Evolutionary conservation across 441 rosid genomes (phyloP), one percentile per base, ranked within the genome.

Genomic region (Biscutella laevigata): DNA sequence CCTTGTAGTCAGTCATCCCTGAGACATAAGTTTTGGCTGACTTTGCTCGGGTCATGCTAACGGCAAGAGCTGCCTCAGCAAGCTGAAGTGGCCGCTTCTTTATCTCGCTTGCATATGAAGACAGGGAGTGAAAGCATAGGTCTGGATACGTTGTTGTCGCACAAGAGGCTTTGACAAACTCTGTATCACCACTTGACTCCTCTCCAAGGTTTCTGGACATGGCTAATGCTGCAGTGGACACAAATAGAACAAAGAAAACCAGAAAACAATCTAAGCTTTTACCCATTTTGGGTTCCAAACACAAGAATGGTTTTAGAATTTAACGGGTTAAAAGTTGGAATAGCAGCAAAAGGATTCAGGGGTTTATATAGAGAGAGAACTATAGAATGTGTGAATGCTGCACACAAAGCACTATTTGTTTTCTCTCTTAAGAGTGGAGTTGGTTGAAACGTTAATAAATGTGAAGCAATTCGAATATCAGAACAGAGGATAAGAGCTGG

Each of bases 21-120:
- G 69, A 67, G 29, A 91, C 91, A 42, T 76, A 86, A 7, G 71
- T 59, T 61, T 62, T 76, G 7, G 91, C 64, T 46, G 73, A 68
- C 50, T 71, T 79, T 15, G 91, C 95, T 54, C 68, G 71, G 26
- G 62, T 45, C 2, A 79, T 55, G 75, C 89, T 88, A 40, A 82
- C 84, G 1, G 81, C 60, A 66, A 91, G 66, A 30, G 95, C 95
- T 0, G 89, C 73, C 58, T 71, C 75, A 1, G 86, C 78, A 14
- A 88, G 52, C 40, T 83, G 81, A 11, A 53, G 65, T 1, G 80
- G 86, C 69, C 72, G 79, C 28, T 73, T 76, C 53, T 79, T 76
- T 72, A 85, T 88, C 29, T 74, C 47, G 57, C 71, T 30, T 37
- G 92, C 84, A n/a, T 72, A 84, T 17, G 59, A 59, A 4, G 79